Evolutionary conservation across 2,329 filamentous ascomycete genomes (phyloP), one percentile per base, ranked within the genome.

Genomic region (Aureobasidium namibiae): DNA sequence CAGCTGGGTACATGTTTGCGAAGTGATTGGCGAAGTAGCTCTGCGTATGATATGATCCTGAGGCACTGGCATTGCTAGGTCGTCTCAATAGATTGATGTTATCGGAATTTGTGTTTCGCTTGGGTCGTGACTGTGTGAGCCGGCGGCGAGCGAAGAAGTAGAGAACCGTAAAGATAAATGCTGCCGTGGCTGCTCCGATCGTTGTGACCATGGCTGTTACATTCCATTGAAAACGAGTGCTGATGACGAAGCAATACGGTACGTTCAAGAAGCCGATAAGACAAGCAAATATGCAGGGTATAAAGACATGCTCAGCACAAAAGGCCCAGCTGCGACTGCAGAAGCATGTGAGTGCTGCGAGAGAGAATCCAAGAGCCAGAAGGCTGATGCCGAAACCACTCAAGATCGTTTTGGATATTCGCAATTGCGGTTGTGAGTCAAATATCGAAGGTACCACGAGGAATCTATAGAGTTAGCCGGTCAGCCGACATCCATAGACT

Each of bases 381-480:
- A 81, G 68, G 5, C 76, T 73, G 63, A 78, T 71, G 24, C 77
- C 73, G 60, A 79, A 74, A 52, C 78, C 75, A 3, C 72, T 72
- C 7, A 79, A 64, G 4, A 72, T 72, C 0, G 69, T 68, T 49
- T 70, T 67, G 59, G 69, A 72, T 57, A 78, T 69, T 54, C 71
- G 72, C 26, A 52, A 16, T 36, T 74, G 61, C 10, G 68, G 52
- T 16, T 73, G 64, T 24, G 67, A 69, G 52, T 76, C 73, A 66
- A 76, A 80, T 56, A 78, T 74, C 26, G 73, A 71, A 7, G 77
- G 76, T 21, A 80, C 70, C 58, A 80, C 76, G 34, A 80, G 72
- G 65, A 76, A 80, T 54, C 77, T 78, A 16, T 38, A 21, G 42
- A 44, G 56, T 66, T n/a, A n/a, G n/a, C n/a, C n/a, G n/a, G n/a